Conservation (phyloP, 768 basidiomycete species). For the Panellus pusillus region DNA sequence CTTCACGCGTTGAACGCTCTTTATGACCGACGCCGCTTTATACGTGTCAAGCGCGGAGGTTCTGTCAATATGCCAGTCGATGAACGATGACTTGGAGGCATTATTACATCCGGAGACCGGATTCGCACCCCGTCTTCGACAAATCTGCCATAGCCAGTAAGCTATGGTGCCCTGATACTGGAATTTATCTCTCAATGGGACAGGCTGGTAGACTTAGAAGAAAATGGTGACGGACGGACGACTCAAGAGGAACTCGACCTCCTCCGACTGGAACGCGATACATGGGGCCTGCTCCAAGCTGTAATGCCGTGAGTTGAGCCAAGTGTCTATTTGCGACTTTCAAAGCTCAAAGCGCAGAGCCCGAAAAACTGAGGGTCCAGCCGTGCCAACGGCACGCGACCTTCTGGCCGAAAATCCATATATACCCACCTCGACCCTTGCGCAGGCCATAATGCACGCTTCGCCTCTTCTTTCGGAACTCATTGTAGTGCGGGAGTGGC, state of each 20-base stretch:
- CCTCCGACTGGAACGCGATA: constrained; percentile 72
- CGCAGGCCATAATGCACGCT: constrained; percentile 67
- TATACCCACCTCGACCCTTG: constrained; percentile 74
- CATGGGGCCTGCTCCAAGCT: constrained; percentile 79
- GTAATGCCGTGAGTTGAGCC: constrained; percentile 63
- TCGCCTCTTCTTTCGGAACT: constrained; percentile 74
- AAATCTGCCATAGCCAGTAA: constrained; percentile 57
- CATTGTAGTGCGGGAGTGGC: constrained; percentile 84
- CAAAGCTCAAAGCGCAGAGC: constrained; percentile 40
- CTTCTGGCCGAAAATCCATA: constrained; percentile 76
- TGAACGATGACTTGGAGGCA: constrained; percentile 55
- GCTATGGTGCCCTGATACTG: constrained; percentile 22
- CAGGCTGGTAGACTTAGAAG: constrained; percentile 53
- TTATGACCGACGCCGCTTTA: constrained; percentile 48
- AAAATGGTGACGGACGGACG: constrained; percentile 33
- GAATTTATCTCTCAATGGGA: not conserved
- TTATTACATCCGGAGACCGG: constrained; percentile 67
- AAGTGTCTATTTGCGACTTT: not conserved
- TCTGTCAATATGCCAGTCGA: constrained; percentile 56
- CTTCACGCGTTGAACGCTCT: not conserved
- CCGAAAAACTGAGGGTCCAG: constrained; percentile 60
- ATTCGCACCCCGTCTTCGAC: constrained; percentile 65
- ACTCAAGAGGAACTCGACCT: constrained; percentile 58
- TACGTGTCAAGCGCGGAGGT: constrained; percentile 72
- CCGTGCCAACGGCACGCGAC: constrained; percentile 48